Percentiles rank a stretch among this genome's conserved stretches.
phyloP scores from a whole-genome alignment of 176 grass and related monocot genomes.

The Oryza punctata region DNA sequence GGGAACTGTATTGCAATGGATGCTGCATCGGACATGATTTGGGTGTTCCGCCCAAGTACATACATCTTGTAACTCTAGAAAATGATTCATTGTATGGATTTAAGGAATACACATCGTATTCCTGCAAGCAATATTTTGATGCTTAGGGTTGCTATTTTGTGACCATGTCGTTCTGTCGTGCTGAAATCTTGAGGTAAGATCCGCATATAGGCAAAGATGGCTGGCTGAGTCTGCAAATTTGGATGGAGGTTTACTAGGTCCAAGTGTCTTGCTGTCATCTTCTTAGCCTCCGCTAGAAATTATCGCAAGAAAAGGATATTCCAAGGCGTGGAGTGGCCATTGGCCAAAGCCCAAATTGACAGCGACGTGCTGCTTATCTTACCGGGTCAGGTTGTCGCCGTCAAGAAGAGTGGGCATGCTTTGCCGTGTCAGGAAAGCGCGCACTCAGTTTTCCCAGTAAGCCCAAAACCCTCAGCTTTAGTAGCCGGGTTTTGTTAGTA shows the following conservation, averaged over 20 bases:
- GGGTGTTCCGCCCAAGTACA: not conserved
- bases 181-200: too few species aligned
- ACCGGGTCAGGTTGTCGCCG: constrained; percentile 1
- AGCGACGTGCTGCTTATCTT: constrained; percentile 36
- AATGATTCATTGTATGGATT: not conserved
- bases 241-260: not conserved
- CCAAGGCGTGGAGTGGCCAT: not conserved
- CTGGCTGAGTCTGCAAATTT: not conserved
- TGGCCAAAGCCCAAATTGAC: not conserved
- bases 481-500: not conserved
- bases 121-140: not conserved
- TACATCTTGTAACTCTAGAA: constrained; percentile 12
- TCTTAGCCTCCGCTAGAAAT: not conserved
- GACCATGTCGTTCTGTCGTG: not conserved
- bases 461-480: not conserved
- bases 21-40: not conserved
- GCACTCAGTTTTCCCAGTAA: not conserved
- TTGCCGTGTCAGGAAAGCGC: constrained; percentile 40
- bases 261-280: not conserved
- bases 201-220: not conserved
- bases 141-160: not conserved
- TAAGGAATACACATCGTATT: constrained; percentile 20
- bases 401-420: not conserved
- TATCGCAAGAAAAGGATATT: not conserved
- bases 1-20: not conserved